Evolutionary conservation across 192 early-diverging fungal genomes (phyloP).

Genomic region (Linnemannia zychae): DNA sequence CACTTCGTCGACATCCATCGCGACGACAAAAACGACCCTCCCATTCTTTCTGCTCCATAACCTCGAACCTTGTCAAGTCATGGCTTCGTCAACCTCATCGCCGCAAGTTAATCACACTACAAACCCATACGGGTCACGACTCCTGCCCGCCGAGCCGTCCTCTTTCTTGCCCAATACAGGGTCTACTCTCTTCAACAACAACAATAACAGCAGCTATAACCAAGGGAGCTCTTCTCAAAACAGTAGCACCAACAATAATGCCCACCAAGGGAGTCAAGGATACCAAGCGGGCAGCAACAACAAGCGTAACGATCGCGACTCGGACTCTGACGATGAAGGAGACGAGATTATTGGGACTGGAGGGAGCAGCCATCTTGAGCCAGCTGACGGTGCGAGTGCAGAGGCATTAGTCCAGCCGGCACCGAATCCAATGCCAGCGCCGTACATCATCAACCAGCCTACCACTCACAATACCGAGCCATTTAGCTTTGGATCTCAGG

Average conservation of each 20-base stretch:
- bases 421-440: constrained; percentile 43
- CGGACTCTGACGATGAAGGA: constrained; percentile 5
- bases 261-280: not conserved
- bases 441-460: constrained; percentile 42
- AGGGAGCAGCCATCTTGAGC: not conserved
- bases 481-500: constrained; percentile 34
- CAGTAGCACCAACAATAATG: not conserved
- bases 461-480: constrained; percentile 33
- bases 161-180: constrained; percentile 6
- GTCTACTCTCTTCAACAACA: not conserved
- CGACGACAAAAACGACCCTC: not conserved
- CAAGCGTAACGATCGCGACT: not conserved
- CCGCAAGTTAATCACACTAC: not conserved
- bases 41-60: not conserved
- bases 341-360: not conserved
- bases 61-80: not conserved
- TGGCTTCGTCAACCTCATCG: not conserved
- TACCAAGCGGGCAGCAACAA: not conserved
- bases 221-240: too few species aligned
- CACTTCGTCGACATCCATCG: not conserved
- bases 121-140: constrained; percentile 28
- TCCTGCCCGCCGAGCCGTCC: constrained; percentile 22
- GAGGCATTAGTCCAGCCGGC: constrained; percentile 38
- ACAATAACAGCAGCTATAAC: not conserved
- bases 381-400: not conserved